These are phyloP conservation scores for Quaeritorhiza haematococci DNA, from an alignment of 371 early-diverging fungal species.

Conservation along the genomic window DNA sequence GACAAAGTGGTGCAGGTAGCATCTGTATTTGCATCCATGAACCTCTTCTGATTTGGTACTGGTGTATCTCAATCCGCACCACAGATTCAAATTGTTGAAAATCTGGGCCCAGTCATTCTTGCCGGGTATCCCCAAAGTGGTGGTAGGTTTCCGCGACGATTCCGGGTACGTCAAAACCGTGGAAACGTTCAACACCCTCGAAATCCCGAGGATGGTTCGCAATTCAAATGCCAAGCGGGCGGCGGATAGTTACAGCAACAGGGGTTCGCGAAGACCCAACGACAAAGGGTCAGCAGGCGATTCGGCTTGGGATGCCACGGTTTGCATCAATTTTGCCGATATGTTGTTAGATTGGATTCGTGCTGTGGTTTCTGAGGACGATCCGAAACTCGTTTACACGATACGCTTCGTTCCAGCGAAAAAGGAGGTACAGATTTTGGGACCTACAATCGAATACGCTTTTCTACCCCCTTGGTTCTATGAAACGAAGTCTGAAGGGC, in stretches of 20 bases:
- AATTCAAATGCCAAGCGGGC: conserved; percentile 9
- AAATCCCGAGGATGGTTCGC: conserved; percentile 73
- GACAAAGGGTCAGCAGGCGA: not conserved
- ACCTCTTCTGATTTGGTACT: not conserved
- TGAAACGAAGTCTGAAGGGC: too few species aligned
- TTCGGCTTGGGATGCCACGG: conserved; percentile 55
- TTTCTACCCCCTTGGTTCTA: too few species aligned
- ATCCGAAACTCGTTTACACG: too few species aligned
- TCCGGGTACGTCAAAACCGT: conserved; percentile 50
- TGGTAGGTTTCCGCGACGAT: conserved; percentile 83
- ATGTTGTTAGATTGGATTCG: conserved; percentile 37
- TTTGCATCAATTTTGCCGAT: conserved; percentile 61
- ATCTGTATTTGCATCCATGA: not conserved
- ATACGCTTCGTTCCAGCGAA: too few species aligned
- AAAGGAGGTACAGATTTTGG: too few species aligned
- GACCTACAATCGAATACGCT: too few species aligned
- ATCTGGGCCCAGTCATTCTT: conserved; percentile 92
- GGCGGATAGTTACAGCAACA: too few species aligned
- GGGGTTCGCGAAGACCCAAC: not conserved
- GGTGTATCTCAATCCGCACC: conserved; percentile 14
- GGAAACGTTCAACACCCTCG: conserved; percentile 63
- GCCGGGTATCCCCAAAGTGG: conserved; percentile 74
- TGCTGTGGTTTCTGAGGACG: too few species aligned
- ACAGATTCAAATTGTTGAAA: conserved; percentile 72
- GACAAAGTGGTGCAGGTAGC: not conserved